A percentile compares a stretch with the other conserved stretches of the same genome.
Conservation (phyloP, 441 rosid species). For the Sinapis alba region DNA sequence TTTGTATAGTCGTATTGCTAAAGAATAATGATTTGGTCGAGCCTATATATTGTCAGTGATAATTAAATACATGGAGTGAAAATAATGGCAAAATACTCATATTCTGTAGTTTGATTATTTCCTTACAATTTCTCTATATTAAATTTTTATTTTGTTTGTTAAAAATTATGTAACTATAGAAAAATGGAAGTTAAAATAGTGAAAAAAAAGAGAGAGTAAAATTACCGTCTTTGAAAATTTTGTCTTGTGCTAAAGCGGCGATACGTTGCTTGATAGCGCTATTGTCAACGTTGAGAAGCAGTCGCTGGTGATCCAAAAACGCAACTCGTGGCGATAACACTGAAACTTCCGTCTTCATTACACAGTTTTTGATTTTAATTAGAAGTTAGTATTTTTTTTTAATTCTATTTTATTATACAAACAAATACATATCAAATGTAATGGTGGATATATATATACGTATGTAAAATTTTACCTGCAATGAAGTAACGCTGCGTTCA, state of each 20-base stretch:
- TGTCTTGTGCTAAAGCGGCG: constrained; percentile 73
- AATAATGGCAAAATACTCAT: not conserved
- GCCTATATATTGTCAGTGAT: constrained; percentile 28
- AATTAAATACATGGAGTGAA: constrained; percentile 8
- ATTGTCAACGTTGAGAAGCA: constrained; percentile 69
- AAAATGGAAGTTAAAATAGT: not conserved
- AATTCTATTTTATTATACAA: too few relatives aligned
- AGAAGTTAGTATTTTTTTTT: not conserved
- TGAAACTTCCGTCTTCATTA: constrained; percentile 57
- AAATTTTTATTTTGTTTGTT: not conserved
- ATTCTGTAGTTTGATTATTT: not conserved
- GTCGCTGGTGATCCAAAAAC: constrained; percentile 69
- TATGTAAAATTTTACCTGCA: constrained; percentile 45
- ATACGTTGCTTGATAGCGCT: constrained; percentile 73
- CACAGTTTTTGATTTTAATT: not conserved
- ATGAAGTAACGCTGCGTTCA: constrained; percentile 65
- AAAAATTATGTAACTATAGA: not conserved
- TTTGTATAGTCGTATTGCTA: constrained; percentile 6
- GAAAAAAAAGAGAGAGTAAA: not conserved
- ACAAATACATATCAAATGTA: not conserved
- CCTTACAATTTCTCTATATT: not conserved
- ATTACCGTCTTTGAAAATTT: constrained; percentile 71
- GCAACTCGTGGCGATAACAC: constrained; percentile 72
- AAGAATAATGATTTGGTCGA: constrained; percentile 20
- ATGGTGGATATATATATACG: not conserved